Percentiles rank a stretch among this genome's conserved stretches.
phyloP scores from a whole-genome alignment of 2,329 filamentous ascomycete species.

The Ploettnerulaceae sp. region DNA sequence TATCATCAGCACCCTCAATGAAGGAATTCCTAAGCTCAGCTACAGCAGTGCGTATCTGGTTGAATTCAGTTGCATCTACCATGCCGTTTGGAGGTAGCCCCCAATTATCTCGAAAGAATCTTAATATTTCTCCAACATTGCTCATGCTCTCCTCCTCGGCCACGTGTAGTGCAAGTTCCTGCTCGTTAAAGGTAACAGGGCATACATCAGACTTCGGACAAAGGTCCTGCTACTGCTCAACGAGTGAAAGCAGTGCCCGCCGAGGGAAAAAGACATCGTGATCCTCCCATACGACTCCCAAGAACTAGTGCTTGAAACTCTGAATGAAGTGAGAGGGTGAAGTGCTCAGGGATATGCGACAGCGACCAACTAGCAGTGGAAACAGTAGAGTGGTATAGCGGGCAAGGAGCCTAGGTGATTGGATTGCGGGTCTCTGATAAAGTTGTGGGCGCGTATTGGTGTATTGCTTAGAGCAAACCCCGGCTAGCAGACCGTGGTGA shows the following conservation, averaged over 20 bases:
- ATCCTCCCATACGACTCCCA: conserved; percentile 9
- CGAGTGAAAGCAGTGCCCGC: conserved; percentile 8
- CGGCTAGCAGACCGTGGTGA: no score
- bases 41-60: conserved; percentile 9
- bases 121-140: conserved; percentile 14
- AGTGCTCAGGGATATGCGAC: no score
- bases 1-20: conserved; percentile 9
- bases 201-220: conserved; percentile 6
- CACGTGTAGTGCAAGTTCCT: conserved; percentile 11
- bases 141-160: conserved; percentile 15
- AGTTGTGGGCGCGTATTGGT: no score
- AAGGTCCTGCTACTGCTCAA: conserved; percentile 9
- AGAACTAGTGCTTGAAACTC: no score
- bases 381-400: no score
- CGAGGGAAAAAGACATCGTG: conserved; percentile 10
- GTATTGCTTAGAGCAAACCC: no score
- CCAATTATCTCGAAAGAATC: conserved; percentile 15
- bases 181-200: conserved; percentile 16
- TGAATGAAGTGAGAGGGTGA: no score
- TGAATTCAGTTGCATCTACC: conserved; percentile 11
- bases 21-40: not conserved
- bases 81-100: conserved; percentile 12
- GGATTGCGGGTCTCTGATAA: no score
- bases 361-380: no score
- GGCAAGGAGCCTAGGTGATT: no score